Percentiles rank a stretch among this genome's conserved stretches.
Conservation (phyloP, 1,139 yeast genomes). For the Sugiyamaella pinicola region DNA sequence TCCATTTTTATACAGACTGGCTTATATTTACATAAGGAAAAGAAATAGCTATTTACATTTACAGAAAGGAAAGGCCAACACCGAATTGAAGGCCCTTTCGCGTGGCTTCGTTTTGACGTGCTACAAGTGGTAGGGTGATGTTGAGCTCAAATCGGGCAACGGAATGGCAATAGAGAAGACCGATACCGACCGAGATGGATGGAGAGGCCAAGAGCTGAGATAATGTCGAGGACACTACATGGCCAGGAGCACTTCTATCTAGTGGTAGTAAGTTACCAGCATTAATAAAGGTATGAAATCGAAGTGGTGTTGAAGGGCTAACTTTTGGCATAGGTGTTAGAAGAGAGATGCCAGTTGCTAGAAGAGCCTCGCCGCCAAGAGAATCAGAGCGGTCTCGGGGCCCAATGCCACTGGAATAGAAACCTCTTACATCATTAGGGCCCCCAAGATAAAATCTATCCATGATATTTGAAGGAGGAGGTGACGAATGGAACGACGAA, state of each 20-base stretch:
- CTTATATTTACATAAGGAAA: too few relatives aligned
- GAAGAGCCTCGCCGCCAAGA: constrained; percentile 81
- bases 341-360: constrained; percentile 69
- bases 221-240: constrained; percentile 12
- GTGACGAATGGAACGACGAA: constrained; percentile 9
- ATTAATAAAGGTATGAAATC: constrained; percentile 68
- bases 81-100: constrained; percentile 93
- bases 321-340: constrained; percentile 64
- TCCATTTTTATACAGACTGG: too few relatives aligned
- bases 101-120: constrained; percentile 63
- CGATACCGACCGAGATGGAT: constrained; percentile 47
- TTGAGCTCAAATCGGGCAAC: constrained; percentile 89
- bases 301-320: constrained; percentile 58
- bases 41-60: constrained; percentile 30
- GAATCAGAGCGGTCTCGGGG: constrained; percentile 62
- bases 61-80: constrained; percentile 81
- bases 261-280: constrained; percentile 64
- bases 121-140: constrained; percentile 73
- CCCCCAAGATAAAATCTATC: constrained; percentile 70
- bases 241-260: constrained; percentile 29
- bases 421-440: constrained; percentile 81
- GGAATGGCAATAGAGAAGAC: constrained; percentile 80
- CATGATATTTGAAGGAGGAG: constrained; percentile 36
- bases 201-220: constrained; percentile 27
- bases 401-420: constrained; percentile 76